phyloP scores from a whole-genome alignment of 2,329 filamentous ascomycete genomes.

The Meredithiella fracta region DNA sequence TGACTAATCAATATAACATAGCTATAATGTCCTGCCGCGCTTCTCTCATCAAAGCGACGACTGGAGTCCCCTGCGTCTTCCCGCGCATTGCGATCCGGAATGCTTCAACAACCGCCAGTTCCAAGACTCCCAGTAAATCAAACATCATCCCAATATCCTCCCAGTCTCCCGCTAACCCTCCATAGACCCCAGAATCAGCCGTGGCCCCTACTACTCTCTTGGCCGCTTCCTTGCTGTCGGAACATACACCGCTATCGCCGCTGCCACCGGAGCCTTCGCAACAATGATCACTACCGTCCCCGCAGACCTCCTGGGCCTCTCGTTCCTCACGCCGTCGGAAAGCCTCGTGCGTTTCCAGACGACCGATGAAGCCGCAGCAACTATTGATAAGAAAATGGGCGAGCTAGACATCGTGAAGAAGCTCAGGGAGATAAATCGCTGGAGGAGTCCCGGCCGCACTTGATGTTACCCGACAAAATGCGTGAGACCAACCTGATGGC shows the following conservation, averaged over 20 bases:
- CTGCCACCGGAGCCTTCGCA: slow-evolving; percentile 7
- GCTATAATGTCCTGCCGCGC: not conserved
- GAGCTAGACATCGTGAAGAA: slow-evolving; percentile 56
- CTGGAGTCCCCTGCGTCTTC: not conserved
- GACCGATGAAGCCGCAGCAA: slow-evolving; percentile 34
- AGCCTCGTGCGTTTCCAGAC: slow-evolving; percentile 50
- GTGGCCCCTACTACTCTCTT: not conserved
- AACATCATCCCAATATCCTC: too few relatives aligned
- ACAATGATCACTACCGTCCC: slow-evolving; percentile 15
- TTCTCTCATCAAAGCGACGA: not conserved
- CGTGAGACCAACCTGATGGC: slow-evolving; percentile 64
- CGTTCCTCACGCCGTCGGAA: slow-evolving; percentile 45
- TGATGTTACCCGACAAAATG: slow-evolving; percentile 62
- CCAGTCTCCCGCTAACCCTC: not conserved
- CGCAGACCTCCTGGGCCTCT: slow-evolving; percentile 13
- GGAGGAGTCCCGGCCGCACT: slow-evolving; percentile 64
- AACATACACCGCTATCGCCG: slow-evolving; percentile 8
- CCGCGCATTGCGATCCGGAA: not conserved
- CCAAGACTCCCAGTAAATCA: too few relatives aligned
- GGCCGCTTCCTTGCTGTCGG: slow-evolving; percentile 4
- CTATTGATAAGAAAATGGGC: slow-evolving; percentile 58
- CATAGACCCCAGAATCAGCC: not conserved
- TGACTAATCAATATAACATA: too few relatives aligned
- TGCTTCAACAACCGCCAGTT: not conserved
- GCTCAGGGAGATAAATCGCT: slow-evolving; percentile 51